Conservation (phyloP, 1,139 yeast genomes). For the Suhomyces wounanorum region DNA sequence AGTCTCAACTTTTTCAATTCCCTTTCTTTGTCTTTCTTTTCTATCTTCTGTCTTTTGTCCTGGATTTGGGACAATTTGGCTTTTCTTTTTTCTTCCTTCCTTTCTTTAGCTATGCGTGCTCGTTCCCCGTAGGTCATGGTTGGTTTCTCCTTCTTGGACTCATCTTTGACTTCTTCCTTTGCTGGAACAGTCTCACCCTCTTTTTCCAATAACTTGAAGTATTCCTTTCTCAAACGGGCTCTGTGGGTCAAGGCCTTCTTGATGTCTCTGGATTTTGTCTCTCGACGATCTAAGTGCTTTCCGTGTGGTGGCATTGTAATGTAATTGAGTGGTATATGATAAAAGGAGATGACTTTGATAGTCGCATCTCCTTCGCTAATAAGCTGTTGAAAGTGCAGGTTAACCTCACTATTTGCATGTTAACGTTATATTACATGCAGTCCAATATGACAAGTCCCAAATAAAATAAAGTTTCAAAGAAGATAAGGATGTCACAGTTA, state of each 20-base stretch:
- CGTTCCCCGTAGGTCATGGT: conserved; percentile 46
- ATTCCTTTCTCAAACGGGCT: conserved; percentile 80
- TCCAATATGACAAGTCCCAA: too few relatives aligned
- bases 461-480: too few relatives aligned
- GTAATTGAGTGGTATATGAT: background rate
- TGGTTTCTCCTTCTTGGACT: conserved; percentile 20
- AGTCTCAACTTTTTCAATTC: conserved; percentile 52
- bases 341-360: background rate
- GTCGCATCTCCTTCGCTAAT: background rate
- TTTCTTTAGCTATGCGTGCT: conserved; percentile 39
- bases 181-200: conserved; percentile 58
- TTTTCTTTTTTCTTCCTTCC: conserved; percentile 30
- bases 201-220: conserved; percentile 74
- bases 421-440: too few relatives aligned
- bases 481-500: too few relatives aligned
- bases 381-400: too few relatives aligned
- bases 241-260: conserved; percentile 75
- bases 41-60: conserved; percentile 20
- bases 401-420: too few relatives aligned
- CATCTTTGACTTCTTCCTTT: conserved; percentile 10
- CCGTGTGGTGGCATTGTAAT: conserved; percentile 4
- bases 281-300: conserved; percentile 39
- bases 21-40: conserved; percentile 26
- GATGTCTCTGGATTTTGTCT: conserved; percentile 57
- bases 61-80: conserved; percentile 25